Evolutionary conservation across 768 basidiomycete genomes (phyloP).

Genomic region (Hericium alpestre): DNA sequence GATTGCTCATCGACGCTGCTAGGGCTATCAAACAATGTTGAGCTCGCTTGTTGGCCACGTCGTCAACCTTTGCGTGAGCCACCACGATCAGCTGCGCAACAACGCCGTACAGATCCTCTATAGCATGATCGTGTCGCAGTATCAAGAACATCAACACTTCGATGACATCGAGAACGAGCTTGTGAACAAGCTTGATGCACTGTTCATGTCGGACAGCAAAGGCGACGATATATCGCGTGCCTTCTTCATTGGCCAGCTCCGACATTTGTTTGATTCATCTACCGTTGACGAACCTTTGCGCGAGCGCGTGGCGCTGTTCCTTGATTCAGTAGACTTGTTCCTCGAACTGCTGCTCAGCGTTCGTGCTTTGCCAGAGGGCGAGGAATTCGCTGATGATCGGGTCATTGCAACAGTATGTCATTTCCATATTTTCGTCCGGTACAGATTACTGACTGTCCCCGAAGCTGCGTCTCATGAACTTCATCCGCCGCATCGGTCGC

Average conservation of each 20-base stretch:
- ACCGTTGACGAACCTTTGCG: constrained; percentile 73
- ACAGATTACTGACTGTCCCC: not conserved
- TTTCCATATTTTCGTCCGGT: not conserved
- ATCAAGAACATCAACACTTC: constrained; percentile 75
- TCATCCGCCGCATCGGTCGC: constrained; percentile 82
- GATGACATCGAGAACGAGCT: constrained; percentile 86
- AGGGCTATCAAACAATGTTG: constrained; percentile 81
- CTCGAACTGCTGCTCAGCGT: constrained; percentile 82
- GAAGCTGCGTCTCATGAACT: constrained; percentile 84
- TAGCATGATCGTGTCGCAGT: constrained; percentile 92
- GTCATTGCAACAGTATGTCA: constrained; percentile 72
- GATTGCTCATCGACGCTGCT: constrained; percentile 8
- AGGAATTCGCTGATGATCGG: constrained; percentile 90
- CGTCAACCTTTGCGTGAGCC: constrained; percentile 86
- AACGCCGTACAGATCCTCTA: constrained; percentile 89
- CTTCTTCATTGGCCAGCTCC: constrained; percentile 86
- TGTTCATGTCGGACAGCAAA: constrained; percentile 91
- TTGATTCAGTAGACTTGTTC: constrained; percentile 88
- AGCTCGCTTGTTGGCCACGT: constrained; percentile 81
- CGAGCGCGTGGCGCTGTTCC: constrained; percentile 67
- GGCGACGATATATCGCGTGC: constrained; percentile 85
- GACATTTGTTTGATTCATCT: constrained; percentile 78
- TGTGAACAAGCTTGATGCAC: constrained; percentile 77
- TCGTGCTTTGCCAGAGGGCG: constrained; percentile 81
- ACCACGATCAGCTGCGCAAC: constrained; percentile 84